Conservation (phyloP, 1,139 yeast genomes). For the Arxiozyma telluris region DNA sequence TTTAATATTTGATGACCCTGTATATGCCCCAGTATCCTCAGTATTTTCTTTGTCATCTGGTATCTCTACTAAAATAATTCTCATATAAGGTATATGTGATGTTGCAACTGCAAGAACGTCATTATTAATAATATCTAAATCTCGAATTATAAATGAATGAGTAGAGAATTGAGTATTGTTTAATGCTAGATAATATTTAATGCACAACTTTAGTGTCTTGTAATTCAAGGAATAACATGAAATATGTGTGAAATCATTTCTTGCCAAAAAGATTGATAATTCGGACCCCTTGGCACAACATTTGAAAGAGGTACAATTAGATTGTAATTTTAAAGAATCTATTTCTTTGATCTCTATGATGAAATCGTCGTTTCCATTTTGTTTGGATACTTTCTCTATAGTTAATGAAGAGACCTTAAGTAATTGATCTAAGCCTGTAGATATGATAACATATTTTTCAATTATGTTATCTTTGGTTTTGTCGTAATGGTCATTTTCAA, state of each 20-base stretch:
- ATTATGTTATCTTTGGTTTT: conserved; percentile 8
- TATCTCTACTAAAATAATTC: conserved; percentile 46
- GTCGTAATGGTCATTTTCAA: not conserved
- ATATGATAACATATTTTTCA: conserved; percentile 36
- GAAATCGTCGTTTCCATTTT: conserved; percentile 11
- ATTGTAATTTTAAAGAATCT: conserved; percentile 34
- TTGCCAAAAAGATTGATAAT: conserved; percentile 44
- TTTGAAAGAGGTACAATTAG: conserved; percentile 46
- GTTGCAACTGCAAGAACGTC: conserved; percentile 48
- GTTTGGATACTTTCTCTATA: not conserved
- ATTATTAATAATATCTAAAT: conserved; percentile 30
- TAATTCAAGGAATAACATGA: conserved; percentile 35
- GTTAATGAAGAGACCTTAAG: conserved; percentile 36
- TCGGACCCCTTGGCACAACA: conserved; percentile 17
- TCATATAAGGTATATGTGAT: conserved; percentile 68
- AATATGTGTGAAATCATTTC: conserved; percentile 49
- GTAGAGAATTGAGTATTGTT: conserved; percentile 72
- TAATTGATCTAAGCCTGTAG: conserved; percentile 56
- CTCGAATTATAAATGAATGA: conserved; percentile 55
- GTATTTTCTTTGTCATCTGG: conserved; percentile 20
- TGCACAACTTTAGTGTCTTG: conserved; percentile 20
- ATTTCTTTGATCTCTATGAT: conserved; percentile 19
- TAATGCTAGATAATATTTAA: conserved; percentile 45
- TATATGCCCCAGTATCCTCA: not conserved
- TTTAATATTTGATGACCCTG: conserved; percentile 10